Conservation (phyloP, 2,329 filamentous ascomycete species). For the Alternaria solani region DNA sequence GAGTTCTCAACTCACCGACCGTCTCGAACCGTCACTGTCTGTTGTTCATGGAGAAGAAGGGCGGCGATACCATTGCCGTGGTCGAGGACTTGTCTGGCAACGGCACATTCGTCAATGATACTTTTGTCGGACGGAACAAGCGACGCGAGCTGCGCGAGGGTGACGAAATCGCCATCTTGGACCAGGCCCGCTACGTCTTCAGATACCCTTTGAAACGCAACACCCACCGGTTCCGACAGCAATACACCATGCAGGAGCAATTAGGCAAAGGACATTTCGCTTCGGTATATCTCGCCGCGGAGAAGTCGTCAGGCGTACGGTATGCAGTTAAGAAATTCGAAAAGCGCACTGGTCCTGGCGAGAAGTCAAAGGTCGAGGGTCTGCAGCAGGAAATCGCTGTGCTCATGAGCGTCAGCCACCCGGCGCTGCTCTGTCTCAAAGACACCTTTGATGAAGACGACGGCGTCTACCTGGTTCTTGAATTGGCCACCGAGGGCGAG, state of each 20-base stretch:
- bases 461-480: slow-evolving; percentile 88
- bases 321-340: slow-evolving; percentile 97
- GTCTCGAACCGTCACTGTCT: slow-evolving; percentile 88
- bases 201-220: slow-evolving; percentile 71
- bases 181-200: slow-evolving; percentile 89
- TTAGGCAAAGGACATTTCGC: slow-evolving; percentile 96
- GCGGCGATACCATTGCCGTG: slow-evolving; percentile 70
- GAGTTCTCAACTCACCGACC: slow-evolving; percentile 74
- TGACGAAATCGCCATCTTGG: slow-evolving; percentile 88
- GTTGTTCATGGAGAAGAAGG: slow-evolving; percentile 69
- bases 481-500: slow-evolving; percentile 91
- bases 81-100: slow-evolving; percentile 95
- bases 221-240: slow-evolving; percentile 81
- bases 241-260: slow-evolving; percentile 84
- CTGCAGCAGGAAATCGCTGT: slow-evolving; percentile 96
- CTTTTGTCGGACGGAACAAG: slow-evolving; percentile 89
- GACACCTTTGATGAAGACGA: slow-evolving; percentile 93
- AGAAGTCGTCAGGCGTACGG: slow-evolving; percentile 80
- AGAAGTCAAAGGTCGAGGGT: slow-evolving; percentile 82
- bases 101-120: slow-evolving; percentile 95
- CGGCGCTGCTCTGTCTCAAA: slow-evolving; percentile 90
- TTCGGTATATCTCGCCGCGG: slow-evolving; percentile 88
- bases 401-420: slow-evolving; percentile 95
- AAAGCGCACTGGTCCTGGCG: slow-evolving; percentile 81
- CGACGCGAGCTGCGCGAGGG: slow-evolving; percentile 85